Evolutionary conservation across 345 rosid genomes (phyloP), one percentile per base, ranked within the genome.

Genomic region (Salix arbutifolia): DNA sequence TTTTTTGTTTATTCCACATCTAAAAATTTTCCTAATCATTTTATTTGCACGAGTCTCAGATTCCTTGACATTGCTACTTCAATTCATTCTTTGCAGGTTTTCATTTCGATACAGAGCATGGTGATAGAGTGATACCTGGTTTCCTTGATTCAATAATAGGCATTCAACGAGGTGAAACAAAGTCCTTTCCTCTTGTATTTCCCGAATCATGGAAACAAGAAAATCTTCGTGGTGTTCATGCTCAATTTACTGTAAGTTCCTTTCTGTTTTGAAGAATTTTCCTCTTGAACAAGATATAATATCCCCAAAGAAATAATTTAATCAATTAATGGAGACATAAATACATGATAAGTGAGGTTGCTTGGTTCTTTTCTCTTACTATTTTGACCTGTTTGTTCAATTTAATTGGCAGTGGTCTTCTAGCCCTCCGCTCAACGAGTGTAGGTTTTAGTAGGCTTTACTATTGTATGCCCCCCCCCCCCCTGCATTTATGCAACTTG

Each of bases 191-290:
- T 3, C 94, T 91, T 70, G 80, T 83, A 62, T 93, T 95, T 82
- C 97, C 97, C 46, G 97, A 93, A 70, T 82, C 97, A 71, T 93
- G 99, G 99, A 88, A 81, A 61, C 97, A 95, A 86, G 97, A 90
- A 83, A 77, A 82, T 83, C 97, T 91, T 0, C 91, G 90, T 11
- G 94, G 97, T 77, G 93, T 93, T 78, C 84, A 84, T 71, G 94
- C 99, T 78, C 92, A 89, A 79, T 95, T 95, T 83, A 88, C 92
- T 58, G 99, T 95, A 87, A 89, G 97, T 81, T 85, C 52, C 74
- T 35, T 65, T 81, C 68, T 72, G 73, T 53, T 77, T n/a, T 50
- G 35, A 21, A 26, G 26, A 70, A 18, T 67, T 13, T 26, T 5
- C 44, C 48, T 76, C 69, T 23, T 66, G 74, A 61, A 35, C 56